Evolutionary conservation across 805 yeast species (phyloP).

Genomic region (Monosporozyma siamensis): DNA sequence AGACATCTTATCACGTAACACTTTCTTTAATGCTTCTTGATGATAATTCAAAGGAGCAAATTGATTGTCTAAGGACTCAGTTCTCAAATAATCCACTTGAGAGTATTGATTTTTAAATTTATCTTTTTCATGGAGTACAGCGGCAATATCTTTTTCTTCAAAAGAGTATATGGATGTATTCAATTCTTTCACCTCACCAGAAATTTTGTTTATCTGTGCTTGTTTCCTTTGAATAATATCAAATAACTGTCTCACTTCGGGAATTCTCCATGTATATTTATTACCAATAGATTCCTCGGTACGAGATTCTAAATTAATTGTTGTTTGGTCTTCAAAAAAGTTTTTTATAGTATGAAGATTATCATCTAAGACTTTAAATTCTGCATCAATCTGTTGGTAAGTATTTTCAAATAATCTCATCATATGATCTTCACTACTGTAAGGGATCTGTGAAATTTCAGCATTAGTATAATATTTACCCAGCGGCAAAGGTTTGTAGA

Average conservation of each 20-base stretch:
- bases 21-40: slow-evolving; percentile 16
- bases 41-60: slow-evolving; percentile 15
- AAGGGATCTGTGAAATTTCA: slow-evolving; percentile 7
- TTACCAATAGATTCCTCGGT: slow-evolving; percentile 21
- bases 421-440: slow-evolving; percentile 10
- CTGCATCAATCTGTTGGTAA: slow-evolving; percentile 26
- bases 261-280: slow-evolving; percentile 33
- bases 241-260: slow-evolving; percentile 19
- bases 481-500: slow-evolving; percentile 15
- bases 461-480: slow-evolving; percentile 19
- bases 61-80: slow-evolving; percentile 3
- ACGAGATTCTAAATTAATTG: slow-evolving; percentile 17
- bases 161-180: not conserved
- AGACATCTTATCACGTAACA: slow-evolving; percentile 18
- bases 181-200: slow-evolving; percentile 4
- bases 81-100: slow-evolving; percentile 8
- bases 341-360: slow-evolving; percentile 23
- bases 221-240: slow-evolving; percentile 6
- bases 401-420: slow-evolving; percentile 21
- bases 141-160: not conserved
- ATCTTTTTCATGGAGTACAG: not conserved
- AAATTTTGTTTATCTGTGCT: slow-evolving; percentile 2
- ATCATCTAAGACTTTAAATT: slow-evolving; percentile 25
- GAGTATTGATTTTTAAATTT: slow-evolving; percentile 5
- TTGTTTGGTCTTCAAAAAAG: slow-evolving; percentile 30